Conservation (phyloP, 805 yeast species). For the Clavispora carvajalis region DNA sequence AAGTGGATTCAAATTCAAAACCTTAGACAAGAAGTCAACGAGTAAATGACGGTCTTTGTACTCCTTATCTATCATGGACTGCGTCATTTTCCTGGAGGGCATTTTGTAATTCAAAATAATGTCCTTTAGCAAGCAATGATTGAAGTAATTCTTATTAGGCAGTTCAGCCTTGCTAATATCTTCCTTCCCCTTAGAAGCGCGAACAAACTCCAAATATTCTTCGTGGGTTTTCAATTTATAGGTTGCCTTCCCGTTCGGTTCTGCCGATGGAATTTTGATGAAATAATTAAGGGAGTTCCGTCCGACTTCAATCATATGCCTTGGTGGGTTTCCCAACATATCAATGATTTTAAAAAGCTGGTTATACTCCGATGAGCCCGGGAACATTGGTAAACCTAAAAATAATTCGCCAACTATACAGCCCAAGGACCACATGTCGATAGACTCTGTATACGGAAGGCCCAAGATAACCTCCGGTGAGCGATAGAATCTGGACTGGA, state of each 20-base stretch:
- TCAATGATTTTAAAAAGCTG: conserved; percentile 79
- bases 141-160: conserved; percentile 82
- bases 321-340: conserved; percentile 82
- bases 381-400: conserved; percentile 87
- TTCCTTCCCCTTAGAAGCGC: conserved; percentile 22
- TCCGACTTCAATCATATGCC: conserved; percentile 97
- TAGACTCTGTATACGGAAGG: conserved; percentile 83
- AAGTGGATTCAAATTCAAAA: conserved; percentile 80
- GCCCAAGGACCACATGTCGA: conserved; percentile 97
- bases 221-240: conserved; percentile 31
- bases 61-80: conserved; percentile 59
- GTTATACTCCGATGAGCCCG: conserved; percentile 91
- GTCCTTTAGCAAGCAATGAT: conserved; percentile 57
- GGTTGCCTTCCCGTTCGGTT: conserved; percentile 23
- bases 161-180: conserved; percentile 47
- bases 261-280: conserved; percentile 33
- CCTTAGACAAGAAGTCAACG: conserved; percentile 72
- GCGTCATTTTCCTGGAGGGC: conserved; percentile 54
- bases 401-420: conserved; percentile 88
- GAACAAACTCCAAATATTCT: conserved; percentile 29
- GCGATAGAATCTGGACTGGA: conserved; percentile 88
- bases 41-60: conserved; percentile 65
- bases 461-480: conserved; percentile 94
- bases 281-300: conserved; percentile 71
- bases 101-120: conserved; percentile 72